phyloP scores from a whole-genome alignment of 73 alveolate species.

The Tetrahymena thermophila region DNA sequence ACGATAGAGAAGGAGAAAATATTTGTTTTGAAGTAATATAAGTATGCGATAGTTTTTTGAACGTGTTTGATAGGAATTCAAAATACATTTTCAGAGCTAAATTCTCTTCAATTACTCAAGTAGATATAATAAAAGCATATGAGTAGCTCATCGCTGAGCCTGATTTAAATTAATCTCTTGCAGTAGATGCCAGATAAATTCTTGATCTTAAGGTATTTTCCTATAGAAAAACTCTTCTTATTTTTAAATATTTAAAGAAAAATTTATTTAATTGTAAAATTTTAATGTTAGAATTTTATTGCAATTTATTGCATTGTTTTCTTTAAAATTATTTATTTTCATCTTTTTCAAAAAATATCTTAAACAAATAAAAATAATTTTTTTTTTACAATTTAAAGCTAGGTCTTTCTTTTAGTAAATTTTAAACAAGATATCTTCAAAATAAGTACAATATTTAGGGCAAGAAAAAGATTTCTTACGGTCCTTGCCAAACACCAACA shows the following conservation, averaged over 20 bases:
- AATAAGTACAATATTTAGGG: constrained; percentile 66
- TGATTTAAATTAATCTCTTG: constrained; percentile 76
- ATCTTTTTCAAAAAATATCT: no score
- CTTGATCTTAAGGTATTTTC: constrained; percentile 85
- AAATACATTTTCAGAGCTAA: constrained; percentile 73
- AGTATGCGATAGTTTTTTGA: neutral
- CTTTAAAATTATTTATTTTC: no score
- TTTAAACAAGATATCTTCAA: constrained; percentile 83
- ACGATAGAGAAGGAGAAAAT: constrained; percentile 99
- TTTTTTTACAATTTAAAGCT: constrained; percentile 84
- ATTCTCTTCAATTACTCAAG: constrained; percentile 85
- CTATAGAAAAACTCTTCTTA: no score
- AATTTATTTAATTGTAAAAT: no score
- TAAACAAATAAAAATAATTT: neutral
- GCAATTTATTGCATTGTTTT: no score
- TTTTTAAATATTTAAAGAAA: no score
- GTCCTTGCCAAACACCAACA: constrained; percentile 99
- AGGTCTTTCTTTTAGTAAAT: constrained; percentile 97
- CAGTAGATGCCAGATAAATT: constrained; percentile 97
- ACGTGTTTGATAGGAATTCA: neutral
- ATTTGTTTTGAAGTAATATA: constrained; percentile 90
- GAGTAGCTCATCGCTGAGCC: constrained; percentile 66
- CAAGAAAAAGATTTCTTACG: constrained; percentile 78
- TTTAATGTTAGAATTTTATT: no score
- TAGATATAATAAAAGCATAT: constrained; percentile 81